Percentiles rank a stretch among this genome's conserved stretches.
These are phyloP conservation scores for Allium cepa DNA, from an alignment of 106 monocot species.

Conservation along the genomic window DNA sequence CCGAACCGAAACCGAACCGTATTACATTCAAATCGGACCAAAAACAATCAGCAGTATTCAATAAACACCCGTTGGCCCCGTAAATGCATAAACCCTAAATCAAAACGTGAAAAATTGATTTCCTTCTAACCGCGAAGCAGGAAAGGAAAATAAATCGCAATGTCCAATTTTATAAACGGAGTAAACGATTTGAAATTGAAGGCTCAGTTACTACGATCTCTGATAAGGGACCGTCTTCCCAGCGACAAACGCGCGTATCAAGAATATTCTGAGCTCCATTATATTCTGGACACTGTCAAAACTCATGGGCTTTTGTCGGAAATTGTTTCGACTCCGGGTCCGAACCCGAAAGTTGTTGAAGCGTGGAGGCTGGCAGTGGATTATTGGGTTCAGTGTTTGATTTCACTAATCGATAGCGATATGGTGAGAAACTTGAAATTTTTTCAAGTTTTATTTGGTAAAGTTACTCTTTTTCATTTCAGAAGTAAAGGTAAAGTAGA, in stretches of 20 bases:
- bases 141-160: no score
- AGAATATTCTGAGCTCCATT: constrained; percentile 27
- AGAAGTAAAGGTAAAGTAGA: neutral
- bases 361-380: constrained; percentile 69
- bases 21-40: no score
- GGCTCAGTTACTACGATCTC: constrained; percentile 41
- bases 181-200: constrained; percentile 38
- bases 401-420: constrained; percentile 26
- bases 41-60: no score
- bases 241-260: constrained; percentile 38
- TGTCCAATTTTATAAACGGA: neutral
- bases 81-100: no score
- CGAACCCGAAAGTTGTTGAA: constrained; percentile 27
- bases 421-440: constrained; percentile 27
- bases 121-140: no score
- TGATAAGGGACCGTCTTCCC: constrained; percentile 42
- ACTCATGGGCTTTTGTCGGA: constrained; percentile 65
- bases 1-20: no score
- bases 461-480: neutral
- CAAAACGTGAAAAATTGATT: no score
- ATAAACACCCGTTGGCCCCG: no score
- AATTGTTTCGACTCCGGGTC: neutral
- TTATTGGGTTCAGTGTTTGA: constrained; percentile 59
- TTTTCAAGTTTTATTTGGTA: neutral
- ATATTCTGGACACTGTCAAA: constrained; percentile 30